These are phyloP conservation scores for Leccinum laetum DNA, from an alignment of 1,284 basidiomycete genomes.

Conservation along the genomic window DNA sequence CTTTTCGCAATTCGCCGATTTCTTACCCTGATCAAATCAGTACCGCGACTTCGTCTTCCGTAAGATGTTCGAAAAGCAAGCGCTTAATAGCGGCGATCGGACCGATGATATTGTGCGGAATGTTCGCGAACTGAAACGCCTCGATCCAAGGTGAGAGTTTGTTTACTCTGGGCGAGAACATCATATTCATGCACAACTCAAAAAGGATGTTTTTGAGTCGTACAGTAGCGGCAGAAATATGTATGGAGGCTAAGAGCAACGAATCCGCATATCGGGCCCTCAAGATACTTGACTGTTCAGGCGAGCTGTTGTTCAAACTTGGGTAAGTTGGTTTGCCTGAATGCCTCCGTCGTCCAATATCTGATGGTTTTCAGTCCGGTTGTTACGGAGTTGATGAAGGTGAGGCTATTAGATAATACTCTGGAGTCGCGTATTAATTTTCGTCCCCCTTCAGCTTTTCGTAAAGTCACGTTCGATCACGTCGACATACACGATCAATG, in stretches of 20 bases:
- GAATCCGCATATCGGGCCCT: conserved; percentile 65
- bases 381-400: conserved; percentile 63
- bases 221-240: conserved; percentile 76
- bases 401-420: conserved; percentile 23
- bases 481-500: conserved; percentile 44
- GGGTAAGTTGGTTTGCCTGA: conserved; percentile 39
- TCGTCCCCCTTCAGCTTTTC: conserved; percentile 51
- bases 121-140: conserved; percentile 63
- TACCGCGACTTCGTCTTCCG: conserved; percentile 81
- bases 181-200: conserved; percentile 10
- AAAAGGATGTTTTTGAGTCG: conserved; percentile 75
- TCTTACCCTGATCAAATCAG: conserved; percentile 37
- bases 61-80: conserved; percentile 73
- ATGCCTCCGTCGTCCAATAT: conserved; percentile 6
- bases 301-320: conserved; percentile 60
- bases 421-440: conserved; percentile 5
- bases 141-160: conserved; percentile 55
- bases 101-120: conserved; percentile 65
- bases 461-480: conserved; percentile 65
- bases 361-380: conserved; percentile 41
- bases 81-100: conserved; percentile 47
- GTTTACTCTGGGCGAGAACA: conserved; percentile 1
- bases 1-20: conserved; percentile 4
- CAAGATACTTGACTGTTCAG: conserved; percentile 60
- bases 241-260: conserved; percentile 73